Evolutionary conservation across 2,329 filamentous ascomycete genomes (phyloP).

Genomic region (Claviceps sp.): DNA sequence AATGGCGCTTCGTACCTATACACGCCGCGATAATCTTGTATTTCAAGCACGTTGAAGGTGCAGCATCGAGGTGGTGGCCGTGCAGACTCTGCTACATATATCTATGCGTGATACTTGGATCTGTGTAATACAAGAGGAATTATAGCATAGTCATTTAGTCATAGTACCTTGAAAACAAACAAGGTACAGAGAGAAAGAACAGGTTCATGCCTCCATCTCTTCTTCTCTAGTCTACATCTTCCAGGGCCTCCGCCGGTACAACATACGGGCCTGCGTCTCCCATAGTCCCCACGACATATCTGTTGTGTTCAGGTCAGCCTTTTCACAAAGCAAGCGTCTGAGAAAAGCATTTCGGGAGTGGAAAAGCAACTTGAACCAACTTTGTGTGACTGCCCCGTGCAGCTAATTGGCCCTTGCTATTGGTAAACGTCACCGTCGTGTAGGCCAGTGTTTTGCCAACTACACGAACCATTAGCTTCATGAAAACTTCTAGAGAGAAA

Average conservation of each 20-base stretch:
- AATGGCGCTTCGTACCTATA: no score
- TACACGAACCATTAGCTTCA: slow-evolving; percentile 13
- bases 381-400: slow-evolving; percentile 55
- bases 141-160: no score
- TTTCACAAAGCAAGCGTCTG: no score
- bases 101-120: no score
- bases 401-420: slow-evolving; percentile 43
- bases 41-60: no score
- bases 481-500: neutral
- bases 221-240: slow-evolving; percentile 19
- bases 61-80: no score
- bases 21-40: no score
- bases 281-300: slow-evolving; percentile 29
- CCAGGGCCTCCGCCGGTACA: slow-evolving; percentile 20
- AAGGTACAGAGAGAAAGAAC: no score
- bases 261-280: slow-evolving; percentile 23
- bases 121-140: no score
- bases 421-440: slow-evolving; percentile 45
- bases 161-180: no score
- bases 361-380: slow-evolving; percentile 25
- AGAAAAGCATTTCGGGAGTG: neutral
- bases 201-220: neutral
- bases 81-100: no score
- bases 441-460: slow-evolving; percentile 53
- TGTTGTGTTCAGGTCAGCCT: slow-evolving; percentile 8